Percentiles rank a stretch among this genome's conserved stretches.
Conservation (phyloP, 805 yeast species). For the Metschnikowia vanudenii region DNA sequence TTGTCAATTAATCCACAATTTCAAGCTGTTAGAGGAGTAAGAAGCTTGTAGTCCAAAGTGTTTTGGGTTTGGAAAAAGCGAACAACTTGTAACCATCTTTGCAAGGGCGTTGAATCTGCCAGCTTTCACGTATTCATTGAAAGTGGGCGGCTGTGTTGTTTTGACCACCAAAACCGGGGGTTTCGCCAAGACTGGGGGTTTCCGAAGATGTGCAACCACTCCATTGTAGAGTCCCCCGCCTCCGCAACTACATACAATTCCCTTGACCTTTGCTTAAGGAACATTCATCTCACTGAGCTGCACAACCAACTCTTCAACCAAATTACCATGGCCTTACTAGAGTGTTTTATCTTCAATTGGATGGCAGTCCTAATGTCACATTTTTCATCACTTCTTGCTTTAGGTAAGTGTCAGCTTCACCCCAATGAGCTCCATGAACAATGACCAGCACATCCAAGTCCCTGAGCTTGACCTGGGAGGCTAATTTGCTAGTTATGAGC, state of each 20-base stretch:
- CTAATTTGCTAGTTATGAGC: constrained; percentile 44
- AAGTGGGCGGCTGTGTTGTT: constrained; percentile 61
- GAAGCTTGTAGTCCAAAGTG: no score
- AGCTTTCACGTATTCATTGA: constrained; percentile 48
- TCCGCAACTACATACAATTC: constrained; percentile 53
- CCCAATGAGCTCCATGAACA: constrained; percentile 46
- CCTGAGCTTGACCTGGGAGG: constrained; percentile 46
- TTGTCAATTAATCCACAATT: no score
- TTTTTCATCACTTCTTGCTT: constrained; percentile 23
- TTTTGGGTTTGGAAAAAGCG: no score
- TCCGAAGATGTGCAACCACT: constrained; percentile 42
- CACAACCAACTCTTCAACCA: constrained; percentile 38
- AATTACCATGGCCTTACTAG: constrained; percentile 52
- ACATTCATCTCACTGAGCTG: constrained; percentile 23
- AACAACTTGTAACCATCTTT: no score
- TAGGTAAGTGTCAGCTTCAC: constrained; percentile 49
- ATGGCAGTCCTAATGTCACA: constrained; percentile 37
- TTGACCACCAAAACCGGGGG: constrained; percentile 44
- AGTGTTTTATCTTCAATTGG: constrained; percentile 51
- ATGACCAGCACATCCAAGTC: constrained; percentile 51
- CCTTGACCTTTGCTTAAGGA: constrained; percentile 30
- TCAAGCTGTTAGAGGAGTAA: no score
- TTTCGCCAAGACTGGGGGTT: constrained; percentile 23
- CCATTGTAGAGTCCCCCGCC: constrained; percentile 61
- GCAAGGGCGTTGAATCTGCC: constrained; percentile 43